Evolutionary conservation across 495 filamentous ascomycete species (phyloP).

Genomic region (Talaromyces nanjingensis): DNA sequence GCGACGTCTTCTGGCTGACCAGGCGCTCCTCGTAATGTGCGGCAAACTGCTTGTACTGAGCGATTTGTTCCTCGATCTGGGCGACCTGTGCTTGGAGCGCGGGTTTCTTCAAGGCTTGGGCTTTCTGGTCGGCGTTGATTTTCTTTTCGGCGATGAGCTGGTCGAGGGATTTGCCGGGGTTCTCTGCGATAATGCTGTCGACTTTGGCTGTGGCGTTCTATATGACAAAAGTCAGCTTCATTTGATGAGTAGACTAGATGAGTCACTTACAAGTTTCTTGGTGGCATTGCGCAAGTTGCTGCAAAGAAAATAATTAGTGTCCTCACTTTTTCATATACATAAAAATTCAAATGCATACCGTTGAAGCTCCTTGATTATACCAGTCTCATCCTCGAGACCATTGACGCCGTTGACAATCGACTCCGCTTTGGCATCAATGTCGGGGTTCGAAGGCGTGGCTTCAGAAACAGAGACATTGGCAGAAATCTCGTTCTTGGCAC

Average conservation of each 20-base stretch:
- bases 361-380: conserved; percentile 76
- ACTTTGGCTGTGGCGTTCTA: conserved; percentile 74
- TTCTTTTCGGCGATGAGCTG: conserved; percentile 74
- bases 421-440: conserved; percentile 21
- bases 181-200: conserved; percentile 68
- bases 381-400: conserved; percentile 48
- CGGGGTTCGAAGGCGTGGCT: conserved; percentile 13
- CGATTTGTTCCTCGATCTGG: conserved; percentile 78
- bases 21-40: conserved; percentile 65
- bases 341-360: conserved; percentile 52
- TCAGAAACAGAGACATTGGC: conserved; percentile 12
- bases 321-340: not conserved
- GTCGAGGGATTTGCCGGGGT: conserved; percentile 69
- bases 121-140: conserved; percentile 90
- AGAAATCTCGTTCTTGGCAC: conserved; percentile 24
- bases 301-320: not conserved
- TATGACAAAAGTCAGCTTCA: conserved; percentile 10
- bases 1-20: conserved; percentile 59
- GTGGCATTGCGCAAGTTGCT: conserved; percentile 78
- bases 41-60: conserved; percentile 76
- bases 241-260: not conserved
- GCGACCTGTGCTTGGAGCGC: conserved; percentile 62
- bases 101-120: conserved; percentile 86
- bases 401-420: conserved; percentile 42
- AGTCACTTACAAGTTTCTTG: conserved; percentile 75